A percentile compares a stretch with the other conserved stretches of the same genome.
Conservation (phyloP, 768 basidiomycete species). For the Erythrobasidium yunnanense region DNA sequence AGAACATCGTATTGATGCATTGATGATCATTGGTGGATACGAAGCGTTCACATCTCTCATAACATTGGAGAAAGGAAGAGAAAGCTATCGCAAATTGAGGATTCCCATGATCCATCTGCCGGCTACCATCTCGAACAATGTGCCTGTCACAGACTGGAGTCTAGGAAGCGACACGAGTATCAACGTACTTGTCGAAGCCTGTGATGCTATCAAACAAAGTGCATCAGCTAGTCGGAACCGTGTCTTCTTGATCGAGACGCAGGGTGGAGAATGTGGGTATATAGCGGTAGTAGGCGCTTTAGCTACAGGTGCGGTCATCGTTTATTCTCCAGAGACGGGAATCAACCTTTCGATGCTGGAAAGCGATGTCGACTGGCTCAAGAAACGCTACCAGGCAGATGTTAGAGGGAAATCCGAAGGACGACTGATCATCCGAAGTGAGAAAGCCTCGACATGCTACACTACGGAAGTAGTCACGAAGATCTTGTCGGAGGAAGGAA, state of each 20-base stretch:
- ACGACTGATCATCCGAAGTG: conserved; percentile 81
- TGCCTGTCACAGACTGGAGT: conserved; percentile 91
- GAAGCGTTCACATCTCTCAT: conserved; percentile 77
- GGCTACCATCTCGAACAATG: conserved; percentile 87
- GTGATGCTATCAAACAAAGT: conserved; percentile 97
- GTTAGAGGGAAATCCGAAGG: conserved; percentile 83
- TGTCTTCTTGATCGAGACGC: conserved; percentile 95
- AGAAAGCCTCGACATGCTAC: conserved; percentile 75
- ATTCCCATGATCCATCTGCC: conserved; percentile 94
- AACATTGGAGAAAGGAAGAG: conserved; percentile 66
- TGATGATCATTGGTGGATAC: conserved; percentile 90
- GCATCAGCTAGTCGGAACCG: conserved; percentile 90
- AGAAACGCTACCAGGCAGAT: conserved; percentile 71
- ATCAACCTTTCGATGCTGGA: conserved; percentile 71
- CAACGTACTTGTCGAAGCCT: conserved; percentile 93
- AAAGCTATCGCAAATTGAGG: conserved; percentile 73
- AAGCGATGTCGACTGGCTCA: conserved; percentile 76
- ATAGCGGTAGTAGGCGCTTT: conserved; percentile 89
- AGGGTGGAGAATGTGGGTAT: conserved; percentile 93
- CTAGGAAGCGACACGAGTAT: conserved; percentile 93
- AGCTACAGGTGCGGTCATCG: conserved; percentile 84
- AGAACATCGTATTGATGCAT: conserved; percentile 60
- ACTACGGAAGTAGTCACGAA: conserved; percentile 81
- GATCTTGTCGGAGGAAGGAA: conserved; percentile 93
- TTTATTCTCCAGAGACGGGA: conserved; percentile 87